Evolutionary conservation across 2,329 filamentous ascomycete species (phyloP), one percentile per base, ranked within the genome.

Genomic region (Fusarium sp.): DNA sequence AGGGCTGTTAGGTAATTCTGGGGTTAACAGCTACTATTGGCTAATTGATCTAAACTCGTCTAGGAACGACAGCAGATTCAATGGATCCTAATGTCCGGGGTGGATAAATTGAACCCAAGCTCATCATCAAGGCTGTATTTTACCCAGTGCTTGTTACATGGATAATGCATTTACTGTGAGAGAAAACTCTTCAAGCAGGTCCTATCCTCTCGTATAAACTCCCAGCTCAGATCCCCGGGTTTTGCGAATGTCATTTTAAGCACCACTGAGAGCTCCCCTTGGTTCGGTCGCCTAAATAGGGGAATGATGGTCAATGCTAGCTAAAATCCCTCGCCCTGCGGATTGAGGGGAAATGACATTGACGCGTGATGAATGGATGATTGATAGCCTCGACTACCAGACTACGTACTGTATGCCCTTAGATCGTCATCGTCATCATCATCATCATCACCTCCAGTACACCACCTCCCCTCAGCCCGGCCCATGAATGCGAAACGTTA

Each of bases 281-380:
- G 40, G 24, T 42, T 68, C 52, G 45, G 54, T 55, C 40, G 24
- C 42, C 57, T 53, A 46, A 61, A 66, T 51, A 69, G 53, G 60
- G 45, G 54, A 66, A 69, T 50, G 38, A 36, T 63, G 20, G 14
- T n/a, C 34, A 28, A 38, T 18, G 24, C 33, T 28, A 49, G 33
- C 24, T 31, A 52, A 66, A 66, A 66, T 67, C 17, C 62, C 63
- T 57, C 54, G 65, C 50, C 51, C 55, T 28, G 33, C n/a, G 24
- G 26, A 64, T 52, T 53, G 62, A 65, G 62, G 63, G 55, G 62
- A 49, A 53, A 67, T 67, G 63, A 62, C 57, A 63, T 43, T 69
- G 48, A n/a, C 39, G 45, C 20, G 40, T 58, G 56, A 62, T 55
- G 56, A 61, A 53, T 69, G 66, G 66, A 39, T 58, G 60, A 40